phyloP scores from a whole-genome alignment of 208 protist genomes.

The Trypanosomatidae sp. region DNA sequence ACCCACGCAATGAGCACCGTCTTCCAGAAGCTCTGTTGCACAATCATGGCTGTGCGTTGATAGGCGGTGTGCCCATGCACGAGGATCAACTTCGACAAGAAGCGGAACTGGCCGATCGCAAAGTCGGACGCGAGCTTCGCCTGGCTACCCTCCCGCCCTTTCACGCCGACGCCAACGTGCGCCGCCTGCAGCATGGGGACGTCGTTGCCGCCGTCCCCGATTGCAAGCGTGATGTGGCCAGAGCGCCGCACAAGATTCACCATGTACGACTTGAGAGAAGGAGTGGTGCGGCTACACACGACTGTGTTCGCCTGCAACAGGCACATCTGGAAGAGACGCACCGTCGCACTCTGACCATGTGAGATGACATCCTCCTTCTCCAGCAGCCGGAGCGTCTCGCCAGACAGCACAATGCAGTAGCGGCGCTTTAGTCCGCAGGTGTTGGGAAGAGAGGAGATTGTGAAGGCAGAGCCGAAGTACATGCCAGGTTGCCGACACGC shows the following conservation, averaged over 20 bases:
- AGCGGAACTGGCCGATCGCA: constrained; percentile 90
- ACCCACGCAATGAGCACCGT: constrained; percentile 92
- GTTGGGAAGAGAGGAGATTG: constrained; percentile 7
- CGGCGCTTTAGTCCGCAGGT: constrained; percentile 19
- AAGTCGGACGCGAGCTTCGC: constrained; percentile 92
- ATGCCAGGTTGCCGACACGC: constrained; percentile 8
- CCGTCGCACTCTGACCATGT: constrained; percentile 30
- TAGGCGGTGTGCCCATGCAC: constrained; percentile 95
- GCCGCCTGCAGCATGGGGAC: constrained; percentile 95
- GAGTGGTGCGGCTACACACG: constrained; percentile 72
- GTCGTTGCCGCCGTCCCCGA: constrained; percentile 96
- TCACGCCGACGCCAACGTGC: constrained; percentile 89
- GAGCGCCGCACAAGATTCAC: constrained; percentile 56
- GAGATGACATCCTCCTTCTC: constrained; percentile 27
- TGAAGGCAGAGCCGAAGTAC: constrained; percentile 18
- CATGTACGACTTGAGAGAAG: constrained; percentile 67
- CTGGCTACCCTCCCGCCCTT: constrained; percentile 89
- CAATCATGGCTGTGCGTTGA: constrained; percentile 88
- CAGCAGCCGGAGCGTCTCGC: constrained; percentile 54
- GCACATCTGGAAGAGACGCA: constrained; percentile 41
- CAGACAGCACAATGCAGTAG: constrained; percentile 52
- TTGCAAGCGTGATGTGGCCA: constrained; percentile 76
- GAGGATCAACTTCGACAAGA: constrained; percentile 88
- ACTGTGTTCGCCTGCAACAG: constrained; percentile 58
- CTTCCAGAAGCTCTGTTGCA: constrained; percentile 98